Percentiles rank a stretch among this genome's conserved stretches.
Evolutionary conservation across 2,329 filamentous ascomycete species (phyloP).

Genomic region (Cladosporium sphaerospermum): DNA sequence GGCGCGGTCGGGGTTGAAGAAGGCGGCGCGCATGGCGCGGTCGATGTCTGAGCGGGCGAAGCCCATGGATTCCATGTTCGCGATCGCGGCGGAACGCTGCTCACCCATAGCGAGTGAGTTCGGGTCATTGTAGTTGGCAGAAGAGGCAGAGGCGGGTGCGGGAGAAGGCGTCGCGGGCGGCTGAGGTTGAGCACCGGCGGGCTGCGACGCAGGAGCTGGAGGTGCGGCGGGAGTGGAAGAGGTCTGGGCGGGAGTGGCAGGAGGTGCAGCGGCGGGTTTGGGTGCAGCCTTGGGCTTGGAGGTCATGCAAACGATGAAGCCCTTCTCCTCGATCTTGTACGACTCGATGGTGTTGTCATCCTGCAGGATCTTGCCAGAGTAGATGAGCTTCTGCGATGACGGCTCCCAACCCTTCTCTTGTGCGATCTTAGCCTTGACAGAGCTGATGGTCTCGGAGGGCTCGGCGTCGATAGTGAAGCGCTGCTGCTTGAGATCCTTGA

Average conservation of each 20-base stretch:
- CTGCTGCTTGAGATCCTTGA: constrained; percentile 94
- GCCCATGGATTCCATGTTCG: constrained; percentile 96
- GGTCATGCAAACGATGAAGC: constrained; percentile 97
- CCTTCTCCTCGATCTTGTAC: constrained; percentile 99
- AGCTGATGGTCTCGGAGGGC: constrained; percentile 79
- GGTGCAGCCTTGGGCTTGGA: constrained; percentile 76
- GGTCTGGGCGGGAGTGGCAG: constrained; percentile 50
- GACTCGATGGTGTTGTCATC: constrained; percentile 95
- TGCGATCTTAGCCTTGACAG: constrained; percentile 87
- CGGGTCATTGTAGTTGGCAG: constrained; percentile 57
- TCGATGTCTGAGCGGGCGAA: constrained; percentile 86
- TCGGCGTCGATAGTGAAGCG: constrained; percentile 97
- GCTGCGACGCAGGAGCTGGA: constrained; percentile 54
- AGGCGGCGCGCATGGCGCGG: constrained; percentile 89
- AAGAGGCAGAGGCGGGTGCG: constrained; percentile 35
- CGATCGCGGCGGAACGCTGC: constrained; percentile 73
- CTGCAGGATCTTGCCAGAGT: constrained; percentile 97
- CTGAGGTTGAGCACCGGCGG: constrained; percentile 44
- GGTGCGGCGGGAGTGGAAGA: constrained; percentile 32
- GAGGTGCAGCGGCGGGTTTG: constrained; percentile 40
- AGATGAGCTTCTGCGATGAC: constrained; percentile 90
- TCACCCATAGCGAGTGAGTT: constrained; percentile 81
- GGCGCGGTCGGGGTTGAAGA: constrained; percentile 92
- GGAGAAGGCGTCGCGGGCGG: constrained; percentile 47
- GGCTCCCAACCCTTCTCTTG: constrained; percentile 92